A percentile compares a stretch with the other conserved stretches of the same genome.
phyloP scores from a whole-genome alignment of 495 filamentous ascomycete genomes.

The Aspergillus sclerotioniger region DNA sequence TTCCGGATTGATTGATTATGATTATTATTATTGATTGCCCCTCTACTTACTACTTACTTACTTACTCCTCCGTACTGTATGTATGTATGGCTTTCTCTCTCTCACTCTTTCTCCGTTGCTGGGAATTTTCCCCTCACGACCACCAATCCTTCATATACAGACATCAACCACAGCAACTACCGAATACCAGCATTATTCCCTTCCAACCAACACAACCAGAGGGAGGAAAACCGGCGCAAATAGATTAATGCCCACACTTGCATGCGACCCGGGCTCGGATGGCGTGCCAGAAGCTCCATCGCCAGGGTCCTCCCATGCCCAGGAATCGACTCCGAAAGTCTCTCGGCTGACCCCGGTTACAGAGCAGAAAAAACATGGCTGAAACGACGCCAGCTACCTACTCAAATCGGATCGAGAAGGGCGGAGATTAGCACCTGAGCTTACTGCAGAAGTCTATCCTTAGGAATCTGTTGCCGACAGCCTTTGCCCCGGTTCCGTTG shows the following conservation, averaged over 20 bases:
- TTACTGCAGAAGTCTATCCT: constrained; percentile 24
- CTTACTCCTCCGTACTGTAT: too few relatives aligned
- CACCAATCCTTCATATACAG: too few relatives aligned
- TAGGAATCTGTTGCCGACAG: constrained; percentile 41
- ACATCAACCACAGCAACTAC: too few relatives aligned
- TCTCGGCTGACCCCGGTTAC: constrained; percentile 28
- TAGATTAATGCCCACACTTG: neutral
- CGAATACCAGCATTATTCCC: too few relatives aligned
- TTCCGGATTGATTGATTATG: neutral
- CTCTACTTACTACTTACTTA: too few relatives aligned
- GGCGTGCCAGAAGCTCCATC: constrained; percentile 3
- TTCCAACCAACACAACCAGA: neutral
- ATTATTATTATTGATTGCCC: neutral
- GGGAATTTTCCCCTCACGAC: too few relatives aligned
- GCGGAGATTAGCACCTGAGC: constrained; percentile 19
- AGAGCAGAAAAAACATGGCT: constrained; percentile 18
- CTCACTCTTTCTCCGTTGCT: too few relatives aligned
- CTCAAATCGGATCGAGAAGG: constrained; percentile 32
- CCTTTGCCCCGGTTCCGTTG: neutral
- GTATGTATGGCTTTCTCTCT: too few relatives aligned
- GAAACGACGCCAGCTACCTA: constrained; percentile 22
- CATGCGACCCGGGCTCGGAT: neutral
- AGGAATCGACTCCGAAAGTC: constrained; percentile 25
- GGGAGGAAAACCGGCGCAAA: neutral
- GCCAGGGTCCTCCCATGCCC: constrained; percentile 29